Evolutionary conservation across 768 basidiomycete genomes (phyloP).

Genomic region (Myochromella boudieri): DNA sequence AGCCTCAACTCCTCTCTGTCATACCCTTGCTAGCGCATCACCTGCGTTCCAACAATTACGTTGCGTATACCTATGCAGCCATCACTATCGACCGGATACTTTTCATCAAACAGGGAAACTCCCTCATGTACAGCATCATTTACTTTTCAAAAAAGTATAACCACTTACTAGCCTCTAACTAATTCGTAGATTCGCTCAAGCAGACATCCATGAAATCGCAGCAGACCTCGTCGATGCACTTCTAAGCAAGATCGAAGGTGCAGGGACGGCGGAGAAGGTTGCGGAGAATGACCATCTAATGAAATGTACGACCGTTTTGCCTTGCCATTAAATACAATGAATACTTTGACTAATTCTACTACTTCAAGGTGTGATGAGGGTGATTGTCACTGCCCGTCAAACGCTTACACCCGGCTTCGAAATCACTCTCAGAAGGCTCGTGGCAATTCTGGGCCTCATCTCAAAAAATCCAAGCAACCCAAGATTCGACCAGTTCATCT

Average conservation of each 20-base stretch:
- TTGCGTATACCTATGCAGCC: slow-evolving; percentile 94
- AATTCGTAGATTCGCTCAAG: slow-evolving; percentile 74
- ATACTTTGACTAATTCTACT: too few relatives aligned
- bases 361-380: slow-evolving; percentile 82
- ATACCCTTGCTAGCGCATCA: slow-evolving; percentile 84
- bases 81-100: slow-evolving; percentile 97
- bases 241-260: slow-evolving; percentile 76
- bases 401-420: slow-evolving; percentile 69
- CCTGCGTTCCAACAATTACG: slow-evolving; percentile 81
- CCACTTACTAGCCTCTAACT: too few relatives aligned
- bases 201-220: slow-evolving; percentile 86
- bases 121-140: slow-evolving; percentile 75
- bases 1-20: slow-evolving; percentile 89
- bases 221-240: slow-evolving; percentile 68
- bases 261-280: slow-evolving; percentile 83
- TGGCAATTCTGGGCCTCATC: slow-evolving; percentile 81
- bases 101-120: slow-evolving; percentile 79
- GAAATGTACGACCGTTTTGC: slow-evolving; percentile 88
- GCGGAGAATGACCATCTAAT: slow-evolving; percentile 98
- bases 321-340: too few relatives aligned
- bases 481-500: slow-evolving; percentile 95
- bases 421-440: slow-evolving; percentile 67
- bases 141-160: too few relatives aligned
- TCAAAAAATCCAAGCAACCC: slow-evolving; percentile 98
- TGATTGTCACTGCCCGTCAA: slow-evolving; percentile 86